Evolutionary conservation across 1,284 basidiomycete genomes (phyloP), one percentile per base, ranked within the genome.

Genomic region (Schizopora paradoxa): DNA sequence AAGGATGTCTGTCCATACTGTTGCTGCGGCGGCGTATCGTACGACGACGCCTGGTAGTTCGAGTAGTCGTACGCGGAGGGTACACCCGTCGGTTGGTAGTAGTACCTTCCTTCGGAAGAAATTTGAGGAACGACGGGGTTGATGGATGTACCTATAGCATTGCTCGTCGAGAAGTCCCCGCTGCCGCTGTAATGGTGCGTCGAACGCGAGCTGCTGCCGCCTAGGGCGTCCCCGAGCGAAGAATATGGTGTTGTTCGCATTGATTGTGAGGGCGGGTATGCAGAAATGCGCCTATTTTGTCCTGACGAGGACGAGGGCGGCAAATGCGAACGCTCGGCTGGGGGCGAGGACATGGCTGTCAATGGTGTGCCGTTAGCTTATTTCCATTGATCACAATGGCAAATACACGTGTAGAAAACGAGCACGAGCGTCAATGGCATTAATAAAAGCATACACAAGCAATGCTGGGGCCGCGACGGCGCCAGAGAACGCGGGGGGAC

Each of bases 51-150:
- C 6, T 68, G 62, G 52, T 74, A 76, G 29, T 66, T 56, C 28
- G 70, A 47, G 55, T 78, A 78, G 51, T 74, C 72, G 60, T 84
- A 82, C 31, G 67, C 58, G 49, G 60, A 63, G 48, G 62, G 60
- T 54, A 65, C 61, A 48, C 66, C 62, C 68, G 61, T 49, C 67
- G 65, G 66, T 40, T 67, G 64, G 28, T 71, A 68, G 60, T 83
- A 82, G 60, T 78, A 78, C 51, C 77, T 67, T 31, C 71, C 66
- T 61, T 80, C 78, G 40, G 76, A 71, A 19, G 76, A 65, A 74
- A 79, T 76, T 28, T 54, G 53, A 21, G 55, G 33, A 32, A 48
- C 49, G n/a, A n/a, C n/a, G 7, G 39, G 41, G 32, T 47, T 29
- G 34, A 46, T 19, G n/a, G 53, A 42, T 35, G 42, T 49, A 49